Conservation (phyloP, 2,329 filamentous ascomycete species). For the Cercospora citrullina region DNA sequence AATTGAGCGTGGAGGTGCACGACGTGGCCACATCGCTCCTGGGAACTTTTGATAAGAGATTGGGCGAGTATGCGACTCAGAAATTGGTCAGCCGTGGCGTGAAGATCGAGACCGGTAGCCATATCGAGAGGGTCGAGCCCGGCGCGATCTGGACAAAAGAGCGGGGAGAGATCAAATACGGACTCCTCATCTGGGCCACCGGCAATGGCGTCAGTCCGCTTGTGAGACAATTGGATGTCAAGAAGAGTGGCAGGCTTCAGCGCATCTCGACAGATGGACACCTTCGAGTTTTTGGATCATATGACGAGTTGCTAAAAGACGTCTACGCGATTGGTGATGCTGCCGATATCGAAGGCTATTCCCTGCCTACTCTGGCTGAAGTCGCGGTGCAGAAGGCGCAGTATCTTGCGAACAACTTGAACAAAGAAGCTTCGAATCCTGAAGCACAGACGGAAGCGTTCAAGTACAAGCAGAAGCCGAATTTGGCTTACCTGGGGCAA, state of each 20-base stretch:
- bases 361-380: slow-evolving; percentile 42
- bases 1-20: slow-evolving; percentile 46
- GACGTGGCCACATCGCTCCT: slow-evolving; percentile 48
- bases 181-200: slow-evolving; percentile 45
- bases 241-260: slow-evolving; percentile 38
- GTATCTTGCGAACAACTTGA: slow-evolving; percentile 38
- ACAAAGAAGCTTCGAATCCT: slow-evolving; percentile 20
- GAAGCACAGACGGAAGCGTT: not conserved
- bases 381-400: slow-evolving; percentile 44
- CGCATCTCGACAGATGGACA: slow-evolving; percentile 41
- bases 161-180: slow-evolving; percentile 40
- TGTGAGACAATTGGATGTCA: slow-evolving; percentile 40
- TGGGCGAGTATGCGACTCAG: slow-evolving; percentile 46
- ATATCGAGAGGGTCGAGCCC: slow-evolving; percentile 41
- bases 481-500: slow-evolving; percentile 46
- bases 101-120: slow-evolving; percentile 42
- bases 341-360: slow-evolving; percentile 42
- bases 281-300: slow-evolving; percentile 17
- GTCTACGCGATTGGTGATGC: slow-evolving; percentile 43
- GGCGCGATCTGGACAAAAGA: slow-evolving; percentile 42
- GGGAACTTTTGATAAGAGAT: slow-evolving; percentile 44
- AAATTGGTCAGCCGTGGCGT: slow-evolving; percentile 42
- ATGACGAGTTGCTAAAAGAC: slow-evolving; percentile 29
- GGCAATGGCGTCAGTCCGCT: slow-evolving; percentile 41
- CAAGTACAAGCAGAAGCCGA: slow-evolving; percentile 41